Conservation (phyloP, 352 stramenopile species). For the Phytophthora crassamura region DNA sequence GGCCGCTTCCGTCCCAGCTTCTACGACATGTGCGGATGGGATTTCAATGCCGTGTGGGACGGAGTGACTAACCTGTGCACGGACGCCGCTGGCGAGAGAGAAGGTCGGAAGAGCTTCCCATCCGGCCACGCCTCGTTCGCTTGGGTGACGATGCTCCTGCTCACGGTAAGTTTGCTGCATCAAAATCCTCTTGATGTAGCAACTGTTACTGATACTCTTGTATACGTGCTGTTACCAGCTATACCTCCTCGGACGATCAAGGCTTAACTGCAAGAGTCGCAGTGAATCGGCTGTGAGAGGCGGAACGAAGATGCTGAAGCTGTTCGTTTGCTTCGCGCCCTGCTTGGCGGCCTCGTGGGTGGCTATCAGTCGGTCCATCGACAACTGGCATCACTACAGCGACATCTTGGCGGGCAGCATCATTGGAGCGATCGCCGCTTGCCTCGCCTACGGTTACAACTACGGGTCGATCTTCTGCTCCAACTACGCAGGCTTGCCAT, state of each 20-base stretch:
- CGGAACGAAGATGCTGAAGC: slow-evolving; percentile 58
- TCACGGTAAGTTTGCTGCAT: slow-evolving; percentile 43
- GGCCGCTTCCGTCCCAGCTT: slow-evolving; percentile 75
- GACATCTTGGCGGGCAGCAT: slow-evolving; percentile 78
- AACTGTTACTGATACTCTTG: slow-evolving; percentile 7
- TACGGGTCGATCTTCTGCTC: slow-evolving; percentile 68
- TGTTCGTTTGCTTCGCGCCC: slow-evolving; percentile 71
- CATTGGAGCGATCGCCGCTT: slow-evolving; percentile 51
- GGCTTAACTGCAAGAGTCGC: slow-evolving; percentile 61
- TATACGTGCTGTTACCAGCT: slow-evolving; percentile 35
- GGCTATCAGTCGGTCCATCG: slow-evolving; percentile 71
- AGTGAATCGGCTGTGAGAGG: slow-evolving; percentile 52
- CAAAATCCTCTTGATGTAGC: background rate
- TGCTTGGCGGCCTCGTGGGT: slow-evolving; percentile 72
- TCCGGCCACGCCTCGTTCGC: slow-evolving; percentile 68
- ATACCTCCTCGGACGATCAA: slow-evolving; percentile 73
- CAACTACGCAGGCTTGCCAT: slow-evolving; percentile 59
- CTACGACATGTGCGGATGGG: slow-evolving; percentile 76
- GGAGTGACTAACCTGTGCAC: slow-evolving; percentile 66
- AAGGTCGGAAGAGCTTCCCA: slow-evolving; percentile 70
- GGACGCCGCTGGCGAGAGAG: slow-evolving; percentile 45
- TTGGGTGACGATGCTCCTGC: slow-evolving; percentile 62
- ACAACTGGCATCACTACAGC: slow-evolving; percentile 87
- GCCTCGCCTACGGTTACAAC: slow-evolving; percentile 70
- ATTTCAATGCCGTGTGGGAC: slow-evolving; percentile 61